A percentile compares a stretch with the other conserved stretches of the same genome.
These are phyloP conservation scores for Pseudocercospora fuligena DNA, from an alignment of 2,329 filamentous ascomycete genomes.

Conservation along the genomic window DNA sequence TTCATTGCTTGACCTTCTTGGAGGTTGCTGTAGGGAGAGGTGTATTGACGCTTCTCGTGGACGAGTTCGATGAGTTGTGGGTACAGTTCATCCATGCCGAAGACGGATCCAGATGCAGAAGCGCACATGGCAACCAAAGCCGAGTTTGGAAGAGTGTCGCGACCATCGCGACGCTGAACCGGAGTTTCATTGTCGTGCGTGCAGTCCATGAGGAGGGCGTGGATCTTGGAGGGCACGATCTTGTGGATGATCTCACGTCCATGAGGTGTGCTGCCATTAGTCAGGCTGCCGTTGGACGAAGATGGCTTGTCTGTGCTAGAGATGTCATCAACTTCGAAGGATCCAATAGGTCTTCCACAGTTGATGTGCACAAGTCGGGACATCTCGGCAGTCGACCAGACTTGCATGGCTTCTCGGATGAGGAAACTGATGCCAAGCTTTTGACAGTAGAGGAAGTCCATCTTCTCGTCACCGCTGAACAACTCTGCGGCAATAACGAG, in stretches of 20 bases:
- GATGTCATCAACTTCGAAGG: constrained; percentile 92
- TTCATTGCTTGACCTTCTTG: constrained; percentile 56
- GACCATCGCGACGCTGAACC: constrained; percentile 90
- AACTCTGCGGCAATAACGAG: constrained; percentile 92
- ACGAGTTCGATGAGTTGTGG: constrained; percentile 92
- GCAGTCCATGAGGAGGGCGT: constrained; percentile 98
- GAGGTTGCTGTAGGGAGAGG: constrained; percentile 71
- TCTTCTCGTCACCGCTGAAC: constrained; percentile 93
- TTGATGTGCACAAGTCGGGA: constrained; percentile 92
- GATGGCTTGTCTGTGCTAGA: constrained; percentile 61
- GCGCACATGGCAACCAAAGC: constrained; percentile 95
- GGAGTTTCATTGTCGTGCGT: constrained; percentile 98
- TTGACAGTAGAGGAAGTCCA: constrained; percentile 95
- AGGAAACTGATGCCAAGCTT: constrained; percentile 87
- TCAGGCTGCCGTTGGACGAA: constrained; percentile 36
- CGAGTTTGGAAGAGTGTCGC: constrained; percentile 91
- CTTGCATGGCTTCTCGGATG: constrained; percentile 97
- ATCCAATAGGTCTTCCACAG: constrained; percentile 91
- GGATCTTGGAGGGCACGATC: constrained; percentile 86
- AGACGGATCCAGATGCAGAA: constrained; percentile 91
- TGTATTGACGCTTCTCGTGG: constrained; percentile 82
- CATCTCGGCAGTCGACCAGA: constrained; percentile 92
- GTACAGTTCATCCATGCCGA: constrained; percentile 97
- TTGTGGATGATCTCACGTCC: constrained; percentile 72
- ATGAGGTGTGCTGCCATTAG: constrained; percentile 40